Base-by-base conservation (phyloP, 441 rosid genomes). In the Macaranga tanarius region DNA sequence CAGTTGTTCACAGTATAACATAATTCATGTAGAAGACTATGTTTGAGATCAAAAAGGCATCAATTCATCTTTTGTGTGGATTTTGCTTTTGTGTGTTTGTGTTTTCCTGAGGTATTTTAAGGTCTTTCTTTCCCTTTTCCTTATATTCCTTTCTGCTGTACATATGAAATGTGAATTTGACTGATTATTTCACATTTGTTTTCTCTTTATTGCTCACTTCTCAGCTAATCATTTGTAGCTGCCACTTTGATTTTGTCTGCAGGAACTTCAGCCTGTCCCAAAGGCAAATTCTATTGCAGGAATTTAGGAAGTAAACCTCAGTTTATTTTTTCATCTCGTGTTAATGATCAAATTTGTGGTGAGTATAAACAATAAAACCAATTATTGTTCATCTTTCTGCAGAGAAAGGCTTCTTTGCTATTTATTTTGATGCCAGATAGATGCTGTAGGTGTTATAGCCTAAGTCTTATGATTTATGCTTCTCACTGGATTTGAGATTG, bases 211-310 rank as follows among this genome's bases (percentile, higher is more conserved):
- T 38, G 6, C 38, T 34, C 38, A 34, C 38, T 34, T 34, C 52
- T 67, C 7, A 5, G 45, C 45, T 44, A 44, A 16, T 78, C 28
- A 73, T 76, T 71, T 68, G 54, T 38, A 47, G 38, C 45, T 64
- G 74, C 64, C 31, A 44, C 34, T 45, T 67, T 77, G 73, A 62
- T 71, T 79, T 62, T 79, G 34, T 74, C 69, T 79, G 70, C 90
- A 95, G 97, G 97, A 77, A 95, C 97, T 59, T 84, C 99, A 25
- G 97, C 97, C 67, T 95, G 99, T 79, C 92, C 97, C 15, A 78
- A 82, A 17, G 94, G 87, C 10, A 95, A 83, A 79, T 95, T 95
- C 77, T 92, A 95, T 76, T 95, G 97, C 79, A 81, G 84, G 77
- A 91, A 95, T 77, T 75, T 80, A 19, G 99, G 99, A 77, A 91